Percentiles rank a stretch among this genome's conserved stretches.
Conservation (phyloP, 305 asterid species). For the Andrographis paniculata region DNA sequence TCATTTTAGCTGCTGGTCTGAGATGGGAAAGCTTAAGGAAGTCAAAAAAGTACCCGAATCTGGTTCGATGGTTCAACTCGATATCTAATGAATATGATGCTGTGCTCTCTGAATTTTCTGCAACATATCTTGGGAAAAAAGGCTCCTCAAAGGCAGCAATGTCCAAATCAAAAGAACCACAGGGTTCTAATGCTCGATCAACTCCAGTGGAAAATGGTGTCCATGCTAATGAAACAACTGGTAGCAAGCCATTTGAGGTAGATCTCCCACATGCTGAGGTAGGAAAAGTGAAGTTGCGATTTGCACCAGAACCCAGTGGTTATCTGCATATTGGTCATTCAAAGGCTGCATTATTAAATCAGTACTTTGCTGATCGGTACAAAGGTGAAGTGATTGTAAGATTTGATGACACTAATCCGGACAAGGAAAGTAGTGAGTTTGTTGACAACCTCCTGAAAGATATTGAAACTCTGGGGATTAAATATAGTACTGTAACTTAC, state of each 20-base stretch:
- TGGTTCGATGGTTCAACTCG: constrained; percentile 87
- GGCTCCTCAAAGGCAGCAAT: constrained; percentile 56
- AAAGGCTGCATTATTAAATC: constrained; percentile 86
- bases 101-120: constrained; percentile 40
- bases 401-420: constrained; percentile 93
- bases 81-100: constrained; percentile 49
- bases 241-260: constrained; percentile 39
- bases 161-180: constrained; percentile 46
- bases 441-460: constrained; percentile 86
- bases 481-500: constrained; percentile 65
- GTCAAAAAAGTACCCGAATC: constrained; percentile 77
- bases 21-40: constrained; percentile 90
- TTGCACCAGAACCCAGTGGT: constrained; percentile 98
- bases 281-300: constrained; percentile 74
- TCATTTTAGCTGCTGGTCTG: constrained; percentile 56
- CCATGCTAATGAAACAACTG: constrained; percentile 24
- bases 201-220: constrained; percentile 31
- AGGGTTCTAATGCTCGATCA: constrained; percentile 36
- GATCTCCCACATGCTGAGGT: constrained; percentile 78
- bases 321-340: constrained; percentile 95
- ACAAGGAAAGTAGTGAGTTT: constrained; percentile 89
- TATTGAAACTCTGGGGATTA: constrained; percentile 70
- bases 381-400: constrained; percentile 71
- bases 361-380: constrained; percentile 79
- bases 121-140: constrained; percentile 44